phyloP scores from a whole-genome alignment of 352 stramenopile genomes.

The Plasmopara muralis region DNA sequence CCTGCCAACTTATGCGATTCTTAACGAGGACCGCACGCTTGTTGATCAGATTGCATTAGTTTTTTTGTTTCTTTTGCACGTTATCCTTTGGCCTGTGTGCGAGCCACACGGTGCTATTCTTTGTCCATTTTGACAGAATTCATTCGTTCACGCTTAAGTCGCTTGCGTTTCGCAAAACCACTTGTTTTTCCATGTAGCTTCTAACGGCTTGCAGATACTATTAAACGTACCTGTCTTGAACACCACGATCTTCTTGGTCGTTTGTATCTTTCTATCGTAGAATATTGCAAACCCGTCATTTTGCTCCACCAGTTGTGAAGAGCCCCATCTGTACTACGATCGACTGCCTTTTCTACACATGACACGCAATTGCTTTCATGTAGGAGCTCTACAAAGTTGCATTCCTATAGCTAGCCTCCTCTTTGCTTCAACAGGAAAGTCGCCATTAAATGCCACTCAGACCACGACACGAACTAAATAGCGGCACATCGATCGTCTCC shows the following conservation, averaged over 20 bases:
- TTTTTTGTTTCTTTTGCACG: constrained; percentile 25
- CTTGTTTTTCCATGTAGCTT: constrained; percentile 12
- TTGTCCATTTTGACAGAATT: constrained; percentile 16
- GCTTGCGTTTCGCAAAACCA: constrained; percentile 16
- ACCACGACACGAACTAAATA: constrained; percentile 6
- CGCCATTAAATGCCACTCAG: constrained; percentile 32
- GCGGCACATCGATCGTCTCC: constrained; percentile 1
- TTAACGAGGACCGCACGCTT: constrained; percentile 29
- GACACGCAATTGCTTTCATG: constrained; percentile 39
- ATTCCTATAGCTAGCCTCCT: constrained; percentile 53
- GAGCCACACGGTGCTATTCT: constrained; percentile 23
- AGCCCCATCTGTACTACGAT: constrained; percentile 46
- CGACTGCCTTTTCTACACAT: constrained; percentile 47
- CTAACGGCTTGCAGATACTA: constrained; percentile 11
- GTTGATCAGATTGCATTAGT: constrained; percentile 26
- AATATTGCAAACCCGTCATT: constrained; percentile 41
- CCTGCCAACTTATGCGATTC: constrained; percentile 25
- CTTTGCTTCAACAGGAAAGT: constrained; percentile 51
- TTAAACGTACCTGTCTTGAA: constrained; percentile 9
- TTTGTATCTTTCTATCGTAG: constrained; percentile 29
- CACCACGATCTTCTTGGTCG: constrained; percentile 8
- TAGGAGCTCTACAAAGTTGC: constrained; percentile 46
- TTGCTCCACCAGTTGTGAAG: constrained; percentile 34
- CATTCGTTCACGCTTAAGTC: constrained; percentile 27
- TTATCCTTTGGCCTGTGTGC: constrained; percentile 27